Percentiles rank a stretch among this genome's conserved stretches.
Evolutionary conservation across 805 yeast genomes (phyloP).

Genomic region (Kodamaea lidongshanica): DNA sequence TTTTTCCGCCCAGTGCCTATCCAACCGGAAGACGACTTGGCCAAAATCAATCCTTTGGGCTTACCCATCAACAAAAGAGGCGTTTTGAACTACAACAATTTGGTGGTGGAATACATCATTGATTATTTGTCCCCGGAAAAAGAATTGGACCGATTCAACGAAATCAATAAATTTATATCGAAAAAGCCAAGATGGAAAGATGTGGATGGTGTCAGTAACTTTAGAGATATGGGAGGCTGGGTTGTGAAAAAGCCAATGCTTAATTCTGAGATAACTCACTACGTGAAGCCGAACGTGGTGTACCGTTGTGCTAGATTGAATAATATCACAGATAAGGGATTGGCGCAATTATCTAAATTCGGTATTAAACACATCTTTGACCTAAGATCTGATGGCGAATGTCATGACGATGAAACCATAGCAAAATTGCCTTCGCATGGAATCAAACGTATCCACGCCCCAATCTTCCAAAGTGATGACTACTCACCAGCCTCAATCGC

Average conservation of each 20-base stretch:
- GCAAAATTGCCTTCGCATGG: slow-evolving; percentile 33
- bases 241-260: slow-evolving; percentile 26
- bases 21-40: slow-evolving; percentile 14
- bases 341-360: slow-evolving; percentile 31
- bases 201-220: slow-evolving; percentile 64
- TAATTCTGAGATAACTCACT: slow-evolving; percentile 9
- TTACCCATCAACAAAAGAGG: slow-evolving; percentile 42
- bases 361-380: slow-evolving; percentile 58
- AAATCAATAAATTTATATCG: slow-evolving; percentile 29
- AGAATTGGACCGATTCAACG: slow-evolving; percentile 50
- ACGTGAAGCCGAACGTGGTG: slow-evolving; percentile 47
- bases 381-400: slow-evolving; percentile 58
- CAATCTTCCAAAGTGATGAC: slow-evolving; percentile 50
- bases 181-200: slow-evolving; percentile 51
- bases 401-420: slow-evolving; percentile 41
- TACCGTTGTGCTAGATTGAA: slow-evolving; percentile 63
- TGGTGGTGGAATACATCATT: slow-evolving; percentile 45
- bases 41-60: slow-evolving; percentile 25
- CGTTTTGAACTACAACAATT: slow-evolving; percentile 50
- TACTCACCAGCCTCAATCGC: slow-evolving; percentile 63
- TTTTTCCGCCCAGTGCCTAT: slow-evolving; percentile 50
- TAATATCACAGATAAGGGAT: slow-evolving; percentile 47
- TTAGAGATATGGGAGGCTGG: slow-evolving; percentile 82
- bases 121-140: slow-evolving; percentile 43
- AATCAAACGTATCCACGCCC: slow-evolving; percentile 44